phyloP scores from a whole-genome alignment of 139 green algal species.

The Haematococcus lacustris region DNA sequence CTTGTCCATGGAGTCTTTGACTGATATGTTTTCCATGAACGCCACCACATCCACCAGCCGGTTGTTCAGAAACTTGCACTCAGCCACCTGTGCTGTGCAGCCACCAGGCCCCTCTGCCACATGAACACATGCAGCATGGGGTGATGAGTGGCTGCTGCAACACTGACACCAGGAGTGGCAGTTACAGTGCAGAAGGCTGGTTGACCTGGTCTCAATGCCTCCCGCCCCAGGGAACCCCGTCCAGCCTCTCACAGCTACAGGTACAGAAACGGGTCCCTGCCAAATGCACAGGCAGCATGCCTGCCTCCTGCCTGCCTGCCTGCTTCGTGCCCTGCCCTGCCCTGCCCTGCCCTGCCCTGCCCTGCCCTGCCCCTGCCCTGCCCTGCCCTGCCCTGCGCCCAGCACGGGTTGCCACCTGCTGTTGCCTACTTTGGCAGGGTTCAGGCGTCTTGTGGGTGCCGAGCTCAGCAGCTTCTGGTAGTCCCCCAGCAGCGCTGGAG shows the following conservation, averaged over 20 bases:
- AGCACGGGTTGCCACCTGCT: too few relatives aligned
- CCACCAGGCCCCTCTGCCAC: too few relatives aligned
- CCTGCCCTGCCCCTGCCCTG: too few relatives aligned
- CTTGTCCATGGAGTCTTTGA: conserved; percentile 79
- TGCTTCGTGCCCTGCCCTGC: background rate
- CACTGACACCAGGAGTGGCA: too few relatives aligned
- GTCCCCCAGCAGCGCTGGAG: conserved; percentile 63
- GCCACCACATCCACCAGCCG: conserved; percentile 80
- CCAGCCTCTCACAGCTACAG: too few relatives aligned
- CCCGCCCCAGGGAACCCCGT: too few relatives aligned
- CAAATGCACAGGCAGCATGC: background rate
- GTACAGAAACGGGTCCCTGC: background rate
- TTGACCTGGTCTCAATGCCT: too few relatives aligned
- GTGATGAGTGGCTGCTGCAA: too few relatives aligned
- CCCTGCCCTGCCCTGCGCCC: too few relatives aligned
- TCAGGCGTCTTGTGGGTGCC: conserved; percentile 64
- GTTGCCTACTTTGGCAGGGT: conserved; percentile 76
- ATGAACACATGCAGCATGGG: too few relatives aligned
- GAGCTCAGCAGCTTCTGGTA: conserved; percentile 87
- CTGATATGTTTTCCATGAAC: conserved; percentile 88
- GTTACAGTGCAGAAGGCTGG: background rate
- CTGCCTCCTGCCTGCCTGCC: too few relatives aligned
- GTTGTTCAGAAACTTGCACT: conserved; percentile 80
- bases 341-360: background rate
- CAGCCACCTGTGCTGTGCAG: conserved; percentile 56